Conservation (phyloP, 129 eudicot genomes). For the Artemisia argyi region DNA sequence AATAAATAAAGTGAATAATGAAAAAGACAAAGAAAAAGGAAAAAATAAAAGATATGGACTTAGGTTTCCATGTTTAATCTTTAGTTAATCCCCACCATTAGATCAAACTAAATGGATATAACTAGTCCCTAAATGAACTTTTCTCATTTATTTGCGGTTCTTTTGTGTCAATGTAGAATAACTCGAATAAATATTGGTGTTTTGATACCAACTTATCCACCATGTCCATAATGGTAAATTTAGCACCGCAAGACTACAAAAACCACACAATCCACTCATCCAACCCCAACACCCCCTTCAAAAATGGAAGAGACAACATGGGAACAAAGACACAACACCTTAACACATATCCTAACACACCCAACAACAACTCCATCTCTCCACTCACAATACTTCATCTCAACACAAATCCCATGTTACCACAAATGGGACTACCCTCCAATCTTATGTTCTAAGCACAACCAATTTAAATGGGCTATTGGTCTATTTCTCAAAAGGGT, state of each 20-base stretch:
- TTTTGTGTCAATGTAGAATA: too few species aligned
- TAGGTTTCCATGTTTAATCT: too few species aligned
- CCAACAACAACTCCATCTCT: constrained; percentile 78
- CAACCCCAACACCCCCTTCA: not conserved
- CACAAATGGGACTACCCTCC: constrained; percentile 89
- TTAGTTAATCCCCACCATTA: too few species aligned
- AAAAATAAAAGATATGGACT: too few species aligned
- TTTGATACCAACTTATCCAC: not conserved
- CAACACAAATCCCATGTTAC: constrained; percentile 74
- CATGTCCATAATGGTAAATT: constrained; percentile 3
- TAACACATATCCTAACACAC: constrained; percentile 77
- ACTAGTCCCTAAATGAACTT: too few species aligned
- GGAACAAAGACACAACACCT: constrained; percentile 57
- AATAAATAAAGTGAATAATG: too few species aligned
- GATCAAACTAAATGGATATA: too few species aligned
- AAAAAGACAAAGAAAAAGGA: too few species aligned
- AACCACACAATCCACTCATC: not conserved
- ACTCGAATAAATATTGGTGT: too few species aligned
- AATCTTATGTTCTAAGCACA: constrained; percentile 46
- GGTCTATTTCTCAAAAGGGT: constrained; percentile 55
- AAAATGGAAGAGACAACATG: constrained; percentile 43
- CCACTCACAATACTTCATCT: constrained; percentile 72
- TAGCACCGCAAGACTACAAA: constrained; percentile 1
- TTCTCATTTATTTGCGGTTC: too few species aligned
- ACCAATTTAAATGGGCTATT: constrained; percentile 53